A percentile compares a stretch with the other conserved stretches of the same genome.
Conservation (phyloP, 2,329 filamentous ascomycete species). For the Sporothrix dimorphospora region DNA sequence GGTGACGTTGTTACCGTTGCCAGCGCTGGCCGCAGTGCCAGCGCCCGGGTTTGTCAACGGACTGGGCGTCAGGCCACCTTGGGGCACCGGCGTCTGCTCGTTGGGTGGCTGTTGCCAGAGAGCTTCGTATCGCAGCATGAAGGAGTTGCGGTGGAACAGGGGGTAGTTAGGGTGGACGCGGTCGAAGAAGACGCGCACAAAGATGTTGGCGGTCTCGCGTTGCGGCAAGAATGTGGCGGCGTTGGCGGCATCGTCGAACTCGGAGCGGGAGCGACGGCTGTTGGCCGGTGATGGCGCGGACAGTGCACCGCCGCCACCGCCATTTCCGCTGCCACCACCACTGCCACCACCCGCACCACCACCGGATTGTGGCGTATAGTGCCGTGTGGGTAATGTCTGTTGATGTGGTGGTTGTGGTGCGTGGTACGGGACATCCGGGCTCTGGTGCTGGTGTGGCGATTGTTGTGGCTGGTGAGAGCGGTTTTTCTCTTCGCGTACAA, state of each 20-base stretch:
- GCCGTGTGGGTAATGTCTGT: neutral
- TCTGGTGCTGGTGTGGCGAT: neutral
- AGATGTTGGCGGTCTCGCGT: slow-evolving; percentile 32
- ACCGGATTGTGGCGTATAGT: slow-evolving; percentile 13
- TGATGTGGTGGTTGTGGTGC: neutral
- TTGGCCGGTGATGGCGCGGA: slow-evolving; percentile 22
- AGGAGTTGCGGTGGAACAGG: slow-evolving; percentile 28
- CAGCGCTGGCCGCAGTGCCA: neutral
- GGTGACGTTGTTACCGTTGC: neutral
- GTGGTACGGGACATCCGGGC: neutral
- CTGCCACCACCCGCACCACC: neutral
- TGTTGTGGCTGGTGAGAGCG: neutral
- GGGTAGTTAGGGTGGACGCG: slow-evolving; percentile 33
- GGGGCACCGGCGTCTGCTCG: neutral
- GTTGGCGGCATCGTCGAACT: slow-evolving; percentile 28
- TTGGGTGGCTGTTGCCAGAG: slow-evolving; percentile 28
- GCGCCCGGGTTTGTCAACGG: neutral
- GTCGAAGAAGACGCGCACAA: slow-evolving; percentile 34
- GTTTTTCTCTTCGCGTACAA: neutral
- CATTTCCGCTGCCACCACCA: neutral
- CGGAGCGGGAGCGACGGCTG: slow-evolving; percentile 26
- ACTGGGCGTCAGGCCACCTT: neutral
- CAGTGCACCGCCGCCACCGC: neutral
- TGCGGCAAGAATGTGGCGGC: slow-evolving; percentile 28
- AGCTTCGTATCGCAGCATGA: slow-evolving; percentile 30